A percentile compares a stretch with the other conserved stretches of the same genome.
These are phyloP conservation scores for Ceratocystis colombiana DNA, from an alignment of 2,329 filamentous ascomycete species.

Conservation along the genomic window DNA sequence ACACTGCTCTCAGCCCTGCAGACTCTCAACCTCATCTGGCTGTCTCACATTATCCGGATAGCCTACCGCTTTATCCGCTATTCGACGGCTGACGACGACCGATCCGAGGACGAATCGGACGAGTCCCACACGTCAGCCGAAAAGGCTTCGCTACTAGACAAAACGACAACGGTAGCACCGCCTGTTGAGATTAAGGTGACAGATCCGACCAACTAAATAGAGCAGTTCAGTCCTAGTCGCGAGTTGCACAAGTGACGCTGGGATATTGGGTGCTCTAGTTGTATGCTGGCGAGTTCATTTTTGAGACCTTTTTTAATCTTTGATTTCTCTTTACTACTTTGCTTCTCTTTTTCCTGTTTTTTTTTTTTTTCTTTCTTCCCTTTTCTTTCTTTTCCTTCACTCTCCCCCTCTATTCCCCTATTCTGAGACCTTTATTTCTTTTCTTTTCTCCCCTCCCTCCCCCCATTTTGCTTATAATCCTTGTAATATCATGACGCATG, in stretches of 20 bases:
- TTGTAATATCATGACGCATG: constrained; percentile 19
- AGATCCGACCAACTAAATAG: constrained; percentile 12
- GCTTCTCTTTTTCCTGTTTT: not conserved
- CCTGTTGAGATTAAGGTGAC: constrained; percentile 25
- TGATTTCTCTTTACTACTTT: not conserved
- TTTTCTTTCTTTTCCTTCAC: not conserved
- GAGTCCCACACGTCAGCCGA: constrained; percentile 35
- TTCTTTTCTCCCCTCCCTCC: not conserved
- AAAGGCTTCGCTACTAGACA: constrained; percentile 26
- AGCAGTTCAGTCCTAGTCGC: not conserved
- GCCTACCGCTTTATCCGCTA: constrained; percentile 58
- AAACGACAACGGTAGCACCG: constrained; percentile 17
- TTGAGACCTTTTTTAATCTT: not conserved
- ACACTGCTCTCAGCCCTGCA: constrained; percentile 57
- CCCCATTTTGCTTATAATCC: constrained; percentile 16
- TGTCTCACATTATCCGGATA: constrained; percentile 66
- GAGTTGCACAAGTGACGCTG: not conserved
- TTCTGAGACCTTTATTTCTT: not conserved
- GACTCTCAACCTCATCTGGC: constrained; percentile 71
- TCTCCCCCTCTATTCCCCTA: not conserved
- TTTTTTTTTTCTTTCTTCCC: not conserved
- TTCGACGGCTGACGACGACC: constrained; percentile 56
- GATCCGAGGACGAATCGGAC: constrained; percentile 59
- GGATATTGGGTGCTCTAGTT: not conserved
- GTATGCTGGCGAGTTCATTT: constrained; percentile 3